phyloP scores from a whole-genome alignment of 306 rosid genomes.

The Hylodesmum podocarpum region DNA sequence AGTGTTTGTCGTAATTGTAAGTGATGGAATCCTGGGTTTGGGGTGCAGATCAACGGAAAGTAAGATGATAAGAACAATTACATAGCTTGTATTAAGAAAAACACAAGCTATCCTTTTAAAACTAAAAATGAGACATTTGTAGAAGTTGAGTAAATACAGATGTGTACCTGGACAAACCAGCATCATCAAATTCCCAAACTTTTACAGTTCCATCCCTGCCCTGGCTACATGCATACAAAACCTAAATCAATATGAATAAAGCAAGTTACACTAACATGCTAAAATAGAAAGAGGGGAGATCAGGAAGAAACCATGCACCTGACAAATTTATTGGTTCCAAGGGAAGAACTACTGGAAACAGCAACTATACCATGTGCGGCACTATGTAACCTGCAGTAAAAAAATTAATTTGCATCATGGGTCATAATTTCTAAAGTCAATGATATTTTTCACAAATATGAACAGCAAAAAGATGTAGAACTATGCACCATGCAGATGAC shows the following conservation, averaged over 20 bases:
- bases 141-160: neutral
- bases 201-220: constrained; percentile 97
- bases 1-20: constrained; percentile 72
- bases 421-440: constrained; percentile 1
- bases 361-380: constrained; percentile 81
- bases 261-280: neutral
- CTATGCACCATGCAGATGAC: constrained; percentile 69
- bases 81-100: neutral
- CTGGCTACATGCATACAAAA: constrained; percentile 62
- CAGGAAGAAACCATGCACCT: constrained; percentile 45
- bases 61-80: constrained; percentile 14
- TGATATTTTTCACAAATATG: neutral
- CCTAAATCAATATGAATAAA: constrained; percentile 15
- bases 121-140: neutral
- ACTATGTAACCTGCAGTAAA: constrained; percentile 67
- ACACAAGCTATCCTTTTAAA: neutral
- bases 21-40: constrained; percentile 54
- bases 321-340: constrained; percentile 67
- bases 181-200: constrained; percentile 77
- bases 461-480: neutral
- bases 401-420: neutral
- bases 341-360: constrained; percentile 58
- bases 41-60: neutral
- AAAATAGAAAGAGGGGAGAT: neutral
- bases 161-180: constrained; percentile 74